Base-by-base conservation (phyloP, 108 stramenopile genomes). In the Mayamaea pseudoterrestris region DNA sequence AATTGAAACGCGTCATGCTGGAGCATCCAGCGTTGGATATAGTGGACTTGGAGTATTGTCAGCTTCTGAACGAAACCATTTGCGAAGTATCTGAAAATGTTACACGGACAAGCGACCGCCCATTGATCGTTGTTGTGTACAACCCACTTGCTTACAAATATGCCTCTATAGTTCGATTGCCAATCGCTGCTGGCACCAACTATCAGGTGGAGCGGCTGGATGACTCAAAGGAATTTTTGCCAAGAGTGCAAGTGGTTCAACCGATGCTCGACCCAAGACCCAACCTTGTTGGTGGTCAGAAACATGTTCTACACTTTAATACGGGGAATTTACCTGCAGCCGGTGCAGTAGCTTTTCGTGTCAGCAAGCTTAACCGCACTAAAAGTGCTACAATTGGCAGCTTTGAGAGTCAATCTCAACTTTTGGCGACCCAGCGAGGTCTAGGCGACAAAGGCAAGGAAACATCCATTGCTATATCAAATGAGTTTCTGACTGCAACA, bases 11-110 rank as follows among this genome's bases (percentile, higher is more conserved):
- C 7, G 20, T 61, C n/a, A 20, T 71, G 0, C 32, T 42, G 41
- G 41, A 62, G 17, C 32, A 60, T 44, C 63, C 14, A 57, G 53
- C 47, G 28, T 48, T n/a, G 13, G 39, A 27, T 17, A 21, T 5
- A 60, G 30, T 13, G 32, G 24, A 5, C 25, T 71, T 34, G 31
- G 41, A 43, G 25, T 73, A 60, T 52, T 91, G 94, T 52, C 80
- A 74, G 12, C 49, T 76, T 14, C 64, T 84, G 22, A 97, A 95
- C 64, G 87, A 90, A 43, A 78, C 88, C 27, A 58, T 58, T 2
- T 98, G 96, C 49, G 69, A 68, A 11, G 45, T 60, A 42, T 84
- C 82, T 30, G 54, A 37, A 24, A 32, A 54, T 12, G 34, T 35
- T 21, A 46, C 21, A 4, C 27, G 37, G 8, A 35, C 50, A 34